phyloP scores from a whole-genome alignment of 2,329 filamentous ascomycete genomes.

The Sporothrix protearum region DNA sequence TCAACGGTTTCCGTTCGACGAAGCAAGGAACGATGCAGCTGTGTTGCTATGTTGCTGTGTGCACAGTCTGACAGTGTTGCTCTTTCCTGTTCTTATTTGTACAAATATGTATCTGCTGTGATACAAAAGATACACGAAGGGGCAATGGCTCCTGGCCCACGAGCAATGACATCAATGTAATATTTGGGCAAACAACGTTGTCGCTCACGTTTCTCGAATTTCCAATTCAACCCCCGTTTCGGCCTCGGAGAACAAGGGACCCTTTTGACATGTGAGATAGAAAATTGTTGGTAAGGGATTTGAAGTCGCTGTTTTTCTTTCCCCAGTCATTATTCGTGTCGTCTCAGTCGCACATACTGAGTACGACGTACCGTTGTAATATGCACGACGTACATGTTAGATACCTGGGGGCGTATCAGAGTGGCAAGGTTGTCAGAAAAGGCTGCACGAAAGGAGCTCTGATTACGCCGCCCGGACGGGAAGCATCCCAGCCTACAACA shows the following conservation, averaged over 20 bases:
- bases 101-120: too few species aligned
- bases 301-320: not conserved
- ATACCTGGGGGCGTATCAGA: not conserved
- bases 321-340: not conserved
- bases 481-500: too few species aligned
- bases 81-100: not conserved
- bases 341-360: not conserved
- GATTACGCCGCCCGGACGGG: not conserved
- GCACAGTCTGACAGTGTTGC: not conserved
- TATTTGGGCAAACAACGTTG: not conserved
- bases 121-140: not conserved
- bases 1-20: not conserved
- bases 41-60: not conserved
- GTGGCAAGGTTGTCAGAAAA: not conserved
- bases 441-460: not conserved
- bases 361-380: too few species aligned
- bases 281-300: not conserved
- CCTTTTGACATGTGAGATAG: not conserved
- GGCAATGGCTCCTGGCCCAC: not conserved
- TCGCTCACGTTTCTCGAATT: not conserved
- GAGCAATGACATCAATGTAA: not conserved
- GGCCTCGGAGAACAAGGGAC: not conserved
- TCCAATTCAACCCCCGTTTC: not conserved
- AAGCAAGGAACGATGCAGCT: not conserved
- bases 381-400: too few species aligned